A percentile compares a stretch with the other conserved stretches of the same genome.
Evolutionary conservation across 1,284 basidiomycete genomes (phyloP).

Genomic region (Anthracocystis setariae): DNA sequence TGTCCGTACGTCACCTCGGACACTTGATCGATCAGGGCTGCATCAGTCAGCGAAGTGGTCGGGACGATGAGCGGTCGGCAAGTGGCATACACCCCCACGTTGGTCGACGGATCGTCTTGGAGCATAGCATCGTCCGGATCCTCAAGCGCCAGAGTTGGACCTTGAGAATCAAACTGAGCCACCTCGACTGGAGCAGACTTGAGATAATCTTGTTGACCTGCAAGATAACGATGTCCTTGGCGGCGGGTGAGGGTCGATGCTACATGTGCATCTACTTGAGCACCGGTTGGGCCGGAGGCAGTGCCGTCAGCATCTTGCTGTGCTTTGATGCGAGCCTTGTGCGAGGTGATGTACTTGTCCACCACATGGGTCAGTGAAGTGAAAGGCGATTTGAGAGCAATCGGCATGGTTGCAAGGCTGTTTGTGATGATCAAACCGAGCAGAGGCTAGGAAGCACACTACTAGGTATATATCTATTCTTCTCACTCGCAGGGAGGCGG

Average conservation of each 20-base stretch:
- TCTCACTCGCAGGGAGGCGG: too few relatives aligned
- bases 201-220: neutral
- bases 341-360: conserved; percentile 29
- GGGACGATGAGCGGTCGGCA: conserved; percentile 12
- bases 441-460: too few relatives aligned
- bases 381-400: conserved; percentile 15
- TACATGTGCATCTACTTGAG: conserved; percentile 40
- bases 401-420: conserved; percentile 13
- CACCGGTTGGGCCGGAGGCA: conserved; percentile 26
- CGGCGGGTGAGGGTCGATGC: conserved; percentile 29
- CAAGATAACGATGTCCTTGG: conserved; percentile 5
- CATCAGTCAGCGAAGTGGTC: conserved; percentile 12
- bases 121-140: conserved; percentile 43
- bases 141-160: conserved; percentile 42
- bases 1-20: conserved; percentile 16
- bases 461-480: neutral
- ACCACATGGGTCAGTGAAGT: conserved; percentile 11
- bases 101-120: conserved; percentile 27
- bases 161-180: conserved; percentile 27
- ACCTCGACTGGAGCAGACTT: neutral
- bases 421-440: too few relatives aligned
- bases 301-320: conserved; percentile 35
- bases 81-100: conserved; percentile 6
- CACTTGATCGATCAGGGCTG: conserved; percentile 15
- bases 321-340: conserved; percentile 16